phyloP scores from a whole-genome alignment of 2,329 filamentous ascomycete species.

The Simplicillium aogashimaense region DNA sequence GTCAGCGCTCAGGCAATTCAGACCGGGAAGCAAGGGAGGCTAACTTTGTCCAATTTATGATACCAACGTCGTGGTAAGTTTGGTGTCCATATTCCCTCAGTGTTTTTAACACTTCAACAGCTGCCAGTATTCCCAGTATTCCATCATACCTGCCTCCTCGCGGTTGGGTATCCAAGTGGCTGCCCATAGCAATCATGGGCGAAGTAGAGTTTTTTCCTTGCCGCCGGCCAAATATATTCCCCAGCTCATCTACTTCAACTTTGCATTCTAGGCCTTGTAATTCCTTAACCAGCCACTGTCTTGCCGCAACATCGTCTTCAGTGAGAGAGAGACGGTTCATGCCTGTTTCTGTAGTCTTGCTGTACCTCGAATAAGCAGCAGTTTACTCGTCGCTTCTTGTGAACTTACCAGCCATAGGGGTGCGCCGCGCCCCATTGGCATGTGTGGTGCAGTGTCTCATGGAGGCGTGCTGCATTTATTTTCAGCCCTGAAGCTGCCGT shows the following conservation, averaged over 20 bases:
- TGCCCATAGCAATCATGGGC: conserved; percentile 55
- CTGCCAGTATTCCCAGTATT: conserved; percentile 64
- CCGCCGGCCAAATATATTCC: conserved; percentile 70
- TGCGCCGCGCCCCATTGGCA: conserved; percentile 22
- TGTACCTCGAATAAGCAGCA: neutral
- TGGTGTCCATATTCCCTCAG: conserved; percentile 54
- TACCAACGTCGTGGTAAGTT: conserved; percentile 61
- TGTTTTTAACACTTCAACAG: conserved; percentile 60
- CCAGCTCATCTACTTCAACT: conserved; percentile 65
- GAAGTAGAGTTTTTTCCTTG: conserved; percentile 40
- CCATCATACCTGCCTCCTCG: conserved; percentile 63
- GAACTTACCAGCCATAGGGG: conserved; percentile 17
- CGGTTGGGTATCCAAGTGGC: conserved; percentile 58
- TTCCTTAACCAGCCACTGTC: conserved; percentile 67
- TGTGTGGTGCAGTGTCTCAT: conserved; percentile 20
- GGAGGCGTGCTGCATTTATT: conserved; percentile 17
- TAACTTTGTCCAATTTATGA: conserved; percentile 70
- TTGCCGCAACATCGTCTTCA: conserved; percentile 62
- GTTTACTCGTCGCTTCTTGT: conserved; percentile 2
- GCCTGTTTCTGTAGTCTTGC: conserved; percentile 47
- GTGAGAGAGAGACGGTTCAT: conserved; percentile 72
- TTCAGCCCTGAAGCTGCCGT: conserved; percentile 2
- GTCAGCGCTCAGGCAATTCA: neutral
- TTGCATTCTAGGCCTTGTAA: conserved; percentile 55
- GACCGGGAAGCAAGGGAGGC: conserved; percentile 4